Percentiles rank a stretch among this genome's conserved stretches.
Evolutionary conservation across 805 yeast genomes (phyloP).

Genomic region (Myxozyma udenii): DNA sequence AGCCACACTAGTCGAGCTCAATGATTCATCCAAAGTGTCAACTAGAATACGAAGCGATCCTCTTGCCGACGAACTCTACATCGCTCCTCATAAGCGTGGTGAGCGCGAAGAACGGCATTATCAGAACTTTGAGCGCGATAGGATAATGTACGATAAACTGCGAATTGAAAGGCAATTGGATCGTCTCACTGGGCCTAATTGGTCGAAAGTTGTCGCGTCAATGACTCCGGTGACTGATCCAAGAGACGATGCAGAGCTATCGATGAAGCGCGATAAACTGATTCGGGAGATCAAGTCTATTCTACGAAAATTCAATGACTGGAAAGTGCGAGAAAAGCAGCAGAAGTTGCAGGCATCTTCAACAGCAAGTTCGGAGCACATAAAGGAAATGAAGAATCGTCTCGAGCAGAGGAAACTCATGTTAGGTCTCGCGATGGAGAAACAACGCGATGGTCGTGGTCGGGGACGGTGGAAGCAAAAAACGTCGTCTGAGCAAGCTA

Average conservation of each 20-base stretch:
- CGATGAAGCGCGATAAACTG: constrained; percentile 11
- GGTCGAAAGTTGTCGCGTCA: constrained; percentile 21
- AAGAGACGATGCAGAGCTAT: constrained; percentile 10
- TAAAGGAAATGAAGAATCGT: not conserved
- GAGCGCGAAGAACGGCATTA: constrained; percentile 27
- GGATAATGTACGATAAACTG: constrained; percentile 24
- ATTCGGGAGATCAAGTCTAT: constrained; percentile 13
- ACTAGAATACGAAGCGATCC: constrained; percentile 20
- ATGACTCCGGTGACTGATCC: constrained; percentile 25
- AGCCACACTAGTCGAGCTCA: not conserved
- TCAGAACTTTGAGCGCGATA: constrained; percentile 25
- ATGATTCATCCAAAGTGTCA: constrained; percentile 2
- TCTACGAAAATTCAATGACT: constrained; percentile 16
- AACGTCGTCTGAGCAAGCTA: too few species aligned
- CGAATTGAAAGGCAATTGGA: constrained; percentile 24
- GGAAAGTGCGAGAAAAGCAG: constrained; percentile 19
- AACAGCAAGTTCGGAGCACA: not conserved
- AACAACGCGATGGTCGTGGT: not conserved
- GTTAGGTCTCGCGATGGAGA: not conserved
- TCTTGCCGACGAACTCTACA: constrained; percentile 12
- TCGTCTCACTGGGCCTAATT: constrained; percentile 16
- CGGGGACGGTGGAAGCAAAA: too few species aligned
- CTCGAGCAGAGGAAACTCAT: constrained; percentile 2
- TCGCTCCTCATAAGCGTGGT: constrained; percentile 6
- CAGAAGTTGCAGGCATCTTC: not conserved